phyloP scores from a whole-genome alignment of 306 rosid genomes.

The Prunus mume region DNA sequence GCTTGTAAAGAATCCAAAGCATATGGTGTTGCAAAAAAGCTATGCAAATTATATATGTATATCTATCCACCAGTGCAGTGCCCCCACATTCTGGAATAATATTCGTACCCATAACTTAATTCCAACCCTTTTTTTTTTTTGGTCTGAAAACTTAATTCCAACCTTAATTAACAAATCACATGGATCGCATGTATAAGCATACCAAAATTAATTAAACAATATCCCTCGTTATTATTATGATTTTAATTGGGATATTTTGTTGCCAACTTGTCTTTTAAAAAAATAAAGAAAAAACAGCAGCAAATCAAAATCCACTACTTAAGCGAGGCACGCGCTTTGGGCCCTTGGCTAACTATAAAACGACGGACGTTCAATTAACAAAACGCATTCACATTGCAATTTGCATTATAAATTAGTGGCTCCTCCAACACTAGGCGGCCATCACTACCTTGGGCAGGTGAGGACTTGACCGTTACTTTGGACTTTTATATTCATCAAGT shows the following conservation, averaged over 20 bases:
- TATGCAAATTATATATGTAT: neutral
- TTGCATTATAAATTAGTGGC: neutral
- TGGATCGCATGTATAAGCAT: too few species aligned
- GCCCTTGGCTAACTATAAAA: neutral
- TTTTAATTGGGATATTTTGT: neutral
- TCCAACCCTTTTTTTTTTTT: too few species aligned
- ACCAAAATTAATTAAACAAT: too few species aligned
- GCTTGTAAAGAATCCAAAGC: neutral
- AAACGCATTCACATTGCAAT: neutral
- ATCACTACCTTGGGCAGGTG: constrained; percentile 4
- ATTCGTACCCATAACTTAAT: too few species aligned
- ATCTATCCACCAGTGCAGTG: neutral
- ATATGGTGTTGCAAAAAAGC: constrained; percentile 3
- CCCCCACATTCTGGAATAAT: neutral
- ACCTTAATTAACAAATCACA: too few species aligned
- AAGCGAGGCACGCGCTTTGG: neutral
- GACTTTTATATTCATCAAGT: neutral
- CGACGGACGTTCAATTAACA: neutral
- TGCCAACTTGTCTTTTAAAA: neutral
- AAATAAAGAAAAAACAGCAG: too few species aligned
- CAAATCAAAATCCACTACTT: neutral
- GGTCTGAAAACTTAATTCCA: too few species aligned
- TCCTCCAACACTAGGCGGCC: neutral
- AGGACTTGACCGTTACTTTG: neutral
- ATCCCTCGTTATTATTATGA: too few species aligned